Base-by-base conservation (phyloP, 768 basidiomycete species). In the Mycena chlorophos region DNA sequence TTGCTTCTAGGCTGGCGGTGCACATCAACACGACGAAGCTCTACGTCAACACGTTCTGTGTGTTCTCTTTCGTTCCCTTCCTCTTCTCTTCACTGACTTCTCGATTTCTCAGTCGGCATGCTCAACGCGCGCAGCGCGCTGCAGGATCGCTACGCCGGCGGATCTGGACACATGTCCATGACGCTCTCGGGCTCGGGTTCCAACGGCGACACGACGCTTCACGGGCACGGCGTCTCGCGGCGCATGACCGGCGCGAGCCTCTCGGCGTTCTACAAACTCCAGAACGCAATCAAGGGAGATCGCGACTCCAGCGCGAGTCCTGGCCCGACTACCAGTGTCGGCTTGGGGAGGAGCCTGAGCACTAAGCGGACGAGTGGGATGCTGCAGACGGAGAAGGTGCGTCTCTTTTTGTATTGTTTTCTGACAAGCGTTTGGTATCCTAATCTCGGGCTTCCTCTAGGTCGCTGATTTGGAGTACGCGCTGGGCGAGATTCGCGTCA, bases 21-120 rank as follows among this genome's bases (percentile, higher is more conserved):
- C 78, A 80, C 55, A 68, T 78, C 54, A 78, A 78, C 52, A 74
- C 78, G 8, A 79, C 78, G 4, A 78, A 75, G 42, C 66, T 80
- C 6, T 80, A 80, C 57, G 78, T 75, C 17, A 79, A 79, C 56
- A 78, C 77, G 1, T 79, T 79, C 63, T 79, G 78, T 79, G 51
- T 70, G 78, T 72, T 20, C 3, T n/a, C 6, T 84, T 14, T 49
- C 49, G 28, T 17, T 39, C 12, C 25, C 25, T 30, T 27, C n/a
- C 26, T 6, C 12, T 31, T 52, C 22, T 48, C 39, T n/a, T 49
- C 56, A 48, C 53, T 49, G 52, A 63, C 25, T 54, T 58, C 3
- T 58, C 62, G 37, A 55, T 55, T 13, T 63, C 62, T 12, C 63
- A 54, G 20, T 68, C 68, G 25, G 34, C 52, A 38, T 69, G 54